Conservation (phyloP, 78 protist genomes). For the Dictyostelium citrinum region DNA sequence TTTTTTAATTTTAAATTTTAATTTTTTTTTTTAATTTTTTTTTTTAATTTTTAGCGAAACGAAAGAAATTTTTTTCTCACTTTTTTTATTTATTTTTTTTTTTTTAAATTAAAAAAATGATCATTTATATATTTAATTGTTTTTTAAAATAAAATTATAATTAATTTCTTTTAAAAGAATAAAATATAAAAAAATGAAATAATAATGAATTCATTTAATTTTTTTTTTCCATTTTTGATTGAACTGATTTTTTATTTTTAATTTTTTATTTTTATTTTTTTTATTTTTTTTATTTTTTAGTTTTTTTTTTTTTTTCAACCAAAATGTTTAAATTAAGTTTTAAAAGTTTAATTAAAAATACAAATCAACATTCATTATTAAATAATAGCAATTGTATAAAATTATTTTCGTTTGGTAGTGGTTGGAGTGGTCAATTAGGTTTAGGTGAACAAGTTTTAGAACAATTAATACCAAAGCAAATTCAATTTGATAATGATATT, state of each 20-base stretch:
- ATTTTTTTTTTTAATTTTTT: neutral
- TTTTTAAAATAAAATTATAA: too few species aligned
- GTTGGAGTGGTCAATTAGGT: conserved; percentile 41
- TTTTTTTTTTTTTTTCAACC: neutral
- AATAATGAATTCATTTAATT: too few species aligned
- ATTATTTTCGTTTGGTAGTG: conserved; percentile 36
- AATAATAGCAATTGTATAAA: neutral
- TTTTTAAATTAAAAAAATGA: too few species aligned
- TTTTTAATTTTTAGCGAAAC: neutral
- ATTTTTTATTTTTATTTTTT: too few species aligned
- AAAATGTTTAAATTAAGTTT: neutral
- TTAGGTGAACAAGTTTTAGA: neutral
- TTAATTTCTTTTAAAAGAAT: too few species aligned
- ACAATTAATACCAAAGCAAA: conserved; percentile 11
- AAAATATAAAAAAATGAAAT: too few species aligned
- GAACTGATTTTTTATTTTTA: too few species aligned
- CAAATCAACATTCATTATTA: neutral
- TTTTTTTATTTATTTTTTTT: too few species aligned
- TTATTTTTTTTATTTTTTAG: neutral
- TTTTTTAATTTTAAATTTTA: too few species aligned
- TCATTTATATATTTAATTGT: too few species aligned
- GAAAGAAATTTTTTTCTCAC: too few species aligned
- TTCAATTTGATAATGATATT: neutral
- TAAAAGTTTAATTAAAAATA: neutral
- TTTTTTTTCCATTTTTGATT: too few species aligned